phyloP scores from a whole-genome alignment of 768 basidiomycete genomes.

The Termitomyces sp. region DNA sequence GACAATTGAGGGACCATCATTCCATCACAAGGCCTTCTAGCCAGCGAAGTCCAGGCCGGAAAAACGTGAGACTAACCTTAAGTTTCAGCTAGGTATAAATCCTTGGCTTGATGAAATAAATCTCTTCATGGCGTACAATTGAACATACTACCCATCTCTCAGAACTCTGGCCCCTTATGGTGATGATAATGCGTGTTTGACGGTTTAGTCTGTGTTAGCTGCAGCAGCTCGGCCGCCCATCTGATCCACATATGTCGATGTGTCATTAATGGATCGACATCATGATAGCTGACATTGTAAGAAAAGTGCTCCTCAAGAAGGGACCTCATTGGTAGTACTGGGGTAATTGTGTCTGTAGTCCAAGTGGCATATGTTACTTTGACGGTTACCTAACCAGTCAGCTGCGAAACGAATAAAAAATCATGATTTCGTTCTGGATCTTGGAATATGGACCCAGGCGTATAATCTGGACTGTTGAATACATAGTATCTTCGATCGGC shows the following conservation, averaged over 20 bases:
- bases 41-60: no score
- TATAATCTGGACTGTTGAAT: not conserved
- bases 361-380: no score
- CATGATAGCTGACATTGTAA: not conserved
- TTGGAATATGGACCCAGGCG: not conserved
- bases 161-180: not conserved
- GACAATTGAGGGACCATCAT: conserved; percentile 18
- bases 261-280: not conserved
- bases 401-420: no score
- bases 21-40: conserved; percentile 13
- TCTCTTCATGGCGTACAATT: no score
- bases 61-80: no score
- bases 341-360: not conserved
- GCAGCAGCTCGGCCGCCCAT: not conserved
- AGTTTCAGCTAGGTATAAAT: conserved; percentile 12
- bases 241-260: not conserved
- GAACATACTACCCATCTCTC: no score
- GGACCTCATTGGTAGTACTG: not conserved
- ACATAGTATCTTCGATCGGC: not conserved
- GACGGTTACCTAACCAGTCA: not conserved
- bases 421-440: not conserved
- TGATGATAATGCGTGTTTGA: no score
- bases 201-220: not conserved
- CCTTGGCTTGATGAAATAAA: no score
- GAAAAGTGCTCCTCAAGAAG: not conserved